Conservation (phyloP, 768 basidiomycete species). For the Boletales sp. region DNA sequence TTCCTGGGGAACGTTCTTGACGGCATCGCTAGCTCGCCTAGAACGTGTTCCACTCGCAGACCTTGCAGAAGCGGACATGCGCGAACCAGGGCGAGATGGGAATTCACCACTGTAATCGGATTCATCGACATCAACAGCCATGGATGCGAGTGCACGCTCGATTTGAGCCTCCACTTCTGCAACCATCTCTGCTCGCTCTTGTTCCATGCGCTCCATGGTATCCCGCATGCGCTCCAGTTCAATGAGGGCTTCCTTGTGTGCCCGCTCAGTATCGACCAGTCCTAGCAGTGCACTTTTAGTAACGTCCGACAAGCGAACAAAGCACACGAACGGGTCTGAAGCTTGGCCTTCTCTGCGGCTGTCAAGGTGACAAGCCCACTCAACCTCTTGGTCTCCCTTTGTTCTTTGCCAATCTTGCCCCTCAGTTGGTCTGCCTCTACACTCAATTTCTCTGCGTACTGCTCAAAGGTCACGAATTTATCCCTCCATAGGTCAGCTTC, state of each 20-base stretch:
- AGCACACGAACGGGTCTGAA: conserved; percentile 66
- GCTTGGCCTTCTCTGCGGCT: conserved; percentile 70
- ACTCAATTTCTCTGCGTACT: conserved; percentile 88
- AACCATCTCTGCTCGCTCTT: conserved; percentile 84
- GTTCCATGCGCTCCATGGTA: conserved; percentile 84
- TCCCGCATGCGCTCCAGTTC: conserved; percentile 83
- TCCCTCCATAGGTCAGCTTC: conserved; percentile 89
- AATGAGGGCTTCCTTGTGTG: conserved; percentile 73
- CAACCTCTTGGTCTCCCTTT: conserved; percentile 81
- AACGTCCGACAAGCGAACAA: not conserved
- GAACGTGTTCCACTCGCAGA: conserved; percentile 46
- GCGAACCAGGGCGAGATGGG: conserved; percentile 67
- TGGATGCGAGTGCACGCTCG: conserved; percentile 78
- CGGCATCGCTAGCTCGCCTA: conserved; percentile 57
- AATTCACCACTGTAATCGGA: conserved; percentile 59
- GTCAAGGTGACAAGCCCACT: conserved; percentile 76
- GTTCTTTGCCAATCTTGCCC: conserved; percentile 87
- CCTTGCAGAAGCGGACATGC: conserved; percentile 55
- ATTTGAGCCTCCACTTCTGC: conserved; percentile 93
- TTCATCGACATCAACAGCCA: conserved; percentile 73
- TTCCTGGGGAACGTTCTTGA: conserved; percentile 35
- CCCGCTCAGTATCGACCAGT: conserved; percentile 74
- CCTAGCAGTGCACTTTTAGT: conserved; percentile 40
- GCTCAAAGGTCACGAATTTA: conserved; percentile 92
- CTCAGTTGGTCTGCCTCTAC: conserved; percentile 82